Evolutionary conservation across 352 stramenopile species (phyloP).

Genomic region (Globisporangium cederbergense): DNA sequence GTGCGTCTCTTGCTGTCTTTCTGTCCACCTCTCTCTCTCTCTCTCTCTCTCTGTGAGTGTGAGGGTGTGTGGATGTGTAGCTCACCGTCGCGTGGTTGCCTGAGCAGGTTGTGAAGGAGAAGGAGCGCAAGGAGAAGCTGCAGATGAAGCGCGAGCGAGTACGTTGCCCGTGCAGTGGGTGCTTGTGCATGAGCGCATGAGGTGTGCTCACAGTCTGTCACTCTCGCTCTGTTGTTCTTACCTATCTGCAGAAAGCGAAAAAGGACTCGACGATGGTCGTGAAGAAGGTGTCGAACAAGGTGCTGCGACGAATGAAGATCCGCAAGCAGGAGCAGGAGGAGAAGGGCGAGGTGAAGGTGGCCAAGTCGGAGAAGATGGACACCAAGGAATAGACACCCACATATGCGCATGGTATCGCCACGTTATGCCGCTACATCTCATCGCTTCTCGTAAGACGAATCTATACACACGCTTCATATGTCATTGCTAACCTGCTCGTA

Average conservation of each 20-base stretch:
- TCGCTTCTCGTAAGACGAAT: constrained; percentile 1
- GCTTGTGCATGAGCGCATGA: neutral
- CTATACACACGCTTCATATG: neutral
- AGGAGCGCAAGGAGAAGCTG: constrained; percentile 67
- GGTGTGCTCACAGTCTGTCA: neutral
- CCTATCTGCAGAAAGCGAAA: constrained; percentile 41
- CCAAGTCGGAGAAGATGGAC: constrained; percentile 49
- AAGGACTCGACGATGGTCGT: constrained; percentile 47
- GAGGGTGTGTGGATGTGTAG: neutral
- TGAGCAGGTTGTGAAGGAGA: constrained; percentile 39
- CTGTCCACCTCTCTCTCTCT: neutral
- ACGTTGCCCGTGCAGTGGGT: constrained; percentile 1
- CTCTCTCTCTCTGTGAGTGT: constrained; percentile 6
- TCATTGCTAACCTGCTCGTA: neutral
- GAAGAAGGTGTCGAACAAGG: constrained; percentile 78
- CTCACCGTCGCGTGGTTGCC: neutral
- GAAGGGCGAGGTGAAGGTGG: constrained; percentile 33
- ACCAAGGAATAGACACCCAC: constrained; percentile 36
- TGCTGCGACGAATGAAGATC: constrained; percentile 58
- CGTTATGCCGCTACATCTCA: neutral
- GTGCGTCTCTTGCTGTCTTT: constrained; percentile 22
- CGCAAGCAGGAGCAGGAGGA: constrained; percentile 58
- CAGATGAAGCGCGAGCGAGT: constrained; percentile 70
- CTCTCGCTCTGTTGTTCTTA: neutral
- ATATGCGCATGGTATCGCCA: neutral